Conservation (phyloP, 176 grass and related monocot genomes). For the Carex littledalei region DNA sequence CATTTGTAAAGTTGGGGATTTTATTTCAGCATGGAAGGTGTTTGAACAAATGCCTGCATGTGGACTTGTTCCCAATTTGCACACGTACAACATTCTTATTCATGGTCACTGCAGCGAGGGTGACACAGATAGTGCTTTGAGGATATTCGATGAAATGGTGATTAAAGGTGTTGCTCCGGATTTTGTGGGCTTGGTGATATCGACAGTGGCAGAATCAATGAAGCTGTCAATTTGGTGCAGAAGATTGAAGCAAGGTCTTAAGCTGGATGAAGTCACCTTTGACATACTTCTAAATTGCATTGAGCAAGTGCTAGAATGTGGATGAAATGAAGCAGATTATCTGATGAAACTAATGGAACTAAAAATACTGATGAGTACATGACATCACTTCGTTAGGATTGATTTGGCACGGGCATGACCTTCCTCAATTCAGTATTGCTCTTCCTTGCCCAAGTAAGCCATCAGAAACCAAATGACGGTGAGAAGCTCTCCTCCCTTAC, state of each 20-base stretch:
- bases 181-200: neutral
- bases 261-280: neutral
- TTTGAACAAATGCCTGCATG: neutral
- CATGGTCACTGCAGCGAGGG: neutral
- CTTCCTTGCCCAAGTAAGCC: too few relatives aligned
- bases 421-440: too few relatives aligned
- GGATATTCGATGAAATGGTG: neutral
- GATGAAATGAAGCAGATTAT: neutral
- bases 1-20: neutral
- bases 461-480: too few relatives aligned
- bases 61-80: neutral
- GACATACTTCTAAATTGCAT: neutral
- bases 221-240: neutral
- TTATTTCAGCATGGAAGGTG: neutral
- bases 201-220: neutral
- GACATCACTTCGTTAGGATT: too few relatives aligned
- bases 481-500: too few relatives aligned
- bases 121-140: neutral
- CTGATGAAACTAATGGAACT: neutral
- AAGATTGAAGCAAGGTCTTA: neutral
- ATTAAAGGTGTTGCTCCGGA: neutral
- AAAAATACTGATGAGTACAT: too few relatives aligned
- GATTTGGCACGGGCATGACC: too few relatives aligned
- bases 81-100: neutral
- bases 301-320: neutral